Conservation (phyloP, 2,329 filamentous ascomycete genomes). For the Pseudopyricularia cyperi region DNA sequence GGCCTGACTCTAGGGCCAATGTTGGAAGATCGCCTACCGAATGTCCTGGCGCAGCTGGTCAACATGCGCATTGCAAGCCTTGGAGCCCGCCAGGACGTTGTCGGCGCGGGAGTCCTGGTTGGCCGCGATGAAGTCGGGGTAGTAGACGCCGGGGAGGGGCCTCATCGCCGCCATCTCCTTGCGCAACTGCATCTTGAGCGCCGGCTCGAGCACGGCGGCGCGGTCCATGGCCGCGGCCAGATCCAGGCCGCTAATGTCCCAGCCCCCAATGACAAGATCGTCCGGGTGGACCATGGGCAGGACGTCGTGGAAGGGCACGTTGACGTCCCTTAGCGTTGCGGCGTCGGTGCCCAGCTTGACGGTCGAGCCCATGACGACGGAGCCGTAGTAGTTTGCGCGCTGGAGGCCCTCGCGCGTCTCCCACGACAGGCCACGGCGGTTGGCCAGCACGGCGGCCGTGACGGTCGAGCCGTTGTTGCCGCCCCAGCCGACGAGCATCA, state of each 20-base stretch:
- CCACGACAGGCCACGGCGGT: constrained; percentile 76
- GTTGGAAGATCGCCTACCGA: constrained; percentile 36
- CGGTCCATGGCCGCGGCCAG: constrained; percentile 89
- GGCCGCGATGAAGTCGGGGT: constrained; percentile 97
- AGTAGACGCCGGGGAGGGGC: constrained; percentile 91
- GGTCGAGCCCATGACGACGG: constrained; percentile 91
- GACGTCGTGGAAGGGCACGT: constrained; percentile 89
- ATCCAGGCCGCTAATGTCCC: constrained; percentile 92
- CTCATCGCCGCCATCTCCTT: constrained; percentile 88
- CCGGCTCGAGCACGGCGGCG: constrained; percentile 88
- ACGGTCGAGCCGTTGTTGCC: constrained; percentile 98
- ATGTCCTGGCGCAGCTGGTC: constrained; percentile 91
- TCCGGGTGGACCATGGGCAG: constrained; percentile 97
- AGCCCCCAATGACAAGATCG: constrained; percentile 86
- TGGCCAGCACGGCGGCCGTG: constrained; percentile 93
- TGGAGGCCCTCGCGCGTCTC: constrained; percentile 83
- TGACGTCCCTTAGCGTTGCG: constrained; percentile 76
- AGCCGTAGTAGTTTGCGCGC: constrained; percentile 94
- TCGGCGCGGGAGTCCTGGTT: constrained; percentile 97
- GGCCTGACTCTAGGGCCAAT: too few relatives aligned
- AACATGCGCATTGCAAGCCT: constrained; percentile 77
- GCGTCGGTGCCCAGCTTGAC: constrained; percentile 88
- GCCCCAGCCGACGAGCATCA: constrained; percentile 97
- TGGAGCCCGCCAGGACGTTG: constrained; percentile 72
- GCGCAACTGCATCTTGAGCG: constrained; percentile 74